These are phyloP conservation scores for Cryptococcus sp. DNA, from an alignment of 1,284 basidiomycete genomes.

Conservation along the genomic window DNA sequence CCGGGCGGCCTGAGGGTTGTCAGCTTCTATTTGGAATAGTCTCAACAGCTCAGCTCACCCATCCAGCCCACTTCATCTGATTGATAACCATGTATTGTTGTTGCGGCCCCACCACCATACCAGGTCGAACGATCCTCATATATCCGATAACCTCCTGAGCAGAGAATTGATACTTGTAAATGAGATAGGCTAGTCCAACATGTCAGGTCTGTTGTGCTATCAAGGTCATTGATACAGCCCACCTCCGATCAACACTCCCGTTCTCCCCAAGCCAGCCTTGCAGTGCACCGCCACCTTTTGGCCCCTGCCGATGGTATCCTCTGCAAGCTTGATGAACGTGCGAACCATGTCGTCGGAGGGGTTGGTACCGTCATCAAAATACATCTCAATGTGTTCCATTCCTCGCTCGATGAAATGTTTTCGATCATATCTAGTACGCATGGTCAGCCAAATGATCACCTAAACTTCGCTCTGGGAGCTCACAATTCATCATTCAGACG, in stretches of 20 bases:
- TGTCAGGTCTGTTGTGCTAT: constrained; percentile 19
- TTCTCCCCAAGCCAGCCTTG: constrained; percentile 51
- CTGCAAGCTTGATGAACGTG: constrained; percentile 82
- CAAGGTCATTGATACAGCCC: constrained; percentile 6
- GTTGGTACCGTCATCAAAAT: constrained; percentile 85
- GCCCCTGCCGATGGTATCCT: constrained; percentile 72
- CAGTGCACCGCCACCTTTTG: constrained; percentile 82
- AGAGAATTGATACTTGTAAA: constrained; percentile 99
- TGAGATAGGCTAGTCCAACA: constrained; percentile 71
- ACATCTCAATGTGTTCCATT: constrained; percentile 79
- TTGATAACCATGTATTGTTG: constrained; percentile 95
- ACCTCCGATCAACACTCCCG: constrained; percentile 84
- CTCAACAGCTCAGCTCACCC: constrained; percentile 67
- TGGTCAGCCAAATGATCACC: background rate
- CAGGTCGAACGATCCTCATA: constrained; percentile 93
- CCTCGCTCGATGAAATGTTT: constrained; percentile 79
- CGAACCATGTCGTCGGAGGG: constrained; percentile 92
- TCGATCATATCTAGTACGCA: constrained; percentile 68
- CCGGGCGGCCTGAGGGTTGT: constrained; percentile 57
- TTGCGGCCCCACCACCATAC: constrained; percentile 80
- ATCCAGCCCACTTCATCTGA: constrained; percentile 89
- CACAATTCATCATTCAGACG: constrained; percentile 86
- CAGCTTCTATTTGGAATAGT: constrained; percentile 25
- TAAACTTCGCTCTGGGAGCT: constrained; percentile 1
- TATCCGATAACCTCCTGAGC: constrained; percentile 95